Evolutionary conservation across 139 green algal genomes (phyloP), one percentile per base, ranked within the genome.

Genomic region (Chlamydomonas sp.): DNA sequence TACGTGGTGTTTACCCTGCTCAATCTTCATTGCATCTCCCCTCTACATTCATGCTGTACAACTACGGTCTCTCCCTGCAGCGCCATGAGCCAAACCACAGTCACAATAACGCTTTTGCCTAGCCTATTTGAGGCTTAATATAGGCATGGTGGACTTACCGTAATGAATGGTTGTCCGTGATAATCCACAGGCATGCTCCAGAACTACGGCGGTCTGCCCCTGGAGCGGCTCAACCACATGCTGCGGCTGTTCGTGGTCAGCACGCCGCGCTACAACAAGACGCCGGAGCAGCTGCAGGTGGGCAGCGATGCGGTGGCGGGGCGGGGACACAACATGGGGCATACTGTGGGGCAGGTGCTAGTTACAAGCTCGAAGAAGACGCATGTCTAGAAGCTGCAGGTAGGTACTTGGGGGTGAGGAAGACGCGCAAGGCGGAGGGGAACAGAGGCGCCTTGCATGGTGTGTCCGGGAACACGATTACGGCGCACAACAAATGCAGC

Each of bases 151-250:
- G 12, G 10, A 14, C 66, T 71, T 71, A 14, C 66, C 66, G 10
- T 18, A 10, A 71, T 71, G 66, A 10, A 10, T 71, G 66, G 10
- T 71, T 18, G 66, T 14, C 12, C 10, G 66, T 71, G 66, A 10
- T 71, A 71, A 71, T 14, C 10, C 62, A 4, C 83, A 88, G 83
- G 95, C 63, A 98, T 99, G 94, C 94, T 99, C 10, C 97, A 95
- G 18, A 99, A 98, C 88, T 97, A 96, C 88, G 94, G 96, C 49
- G 91, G 91, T 6, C 88, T 99, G 85, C 92, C 96, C 0, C 79
- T 98, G 75, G 96, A 98, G 58, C 91, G 96, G 4, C 96, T 99
- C 74, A 97, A 99, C 90, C 97, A 98, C 92, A 98, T 99, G 95
- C 93, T 99, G 66, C 97, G 98, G 77, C 98, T 99, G 93, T 99